Evolutionary conservation across 2,329 filamentous ascomycete species (phyloP).

Genomic region (Penicillium sp.): DNA sequence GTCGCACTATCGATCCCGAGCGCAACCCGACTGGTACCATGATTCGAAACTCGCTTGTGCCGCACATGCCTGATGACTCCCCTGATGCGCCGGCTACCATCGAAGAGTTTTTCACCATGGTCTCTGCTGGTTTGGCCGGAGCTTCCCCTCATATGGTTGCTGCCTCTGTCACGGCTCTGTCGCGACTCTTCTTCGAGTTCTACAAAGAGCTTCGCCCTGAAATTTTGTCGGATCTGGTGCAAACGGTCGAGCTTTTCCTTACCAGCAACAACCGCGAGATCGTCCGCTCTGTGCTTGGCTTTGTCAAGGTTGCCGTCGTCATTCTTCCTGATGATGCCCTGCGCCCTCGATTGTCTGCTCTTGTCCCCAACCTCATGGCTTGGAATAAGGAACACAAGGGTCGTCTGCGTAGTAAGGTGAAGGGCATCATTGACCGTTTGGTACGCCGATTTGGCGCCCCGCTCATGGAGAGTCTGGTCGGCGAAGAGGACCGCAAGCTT

Average conservation of each 20-base stretch:
- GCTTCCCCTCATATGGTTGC: conserved; percentile 96
- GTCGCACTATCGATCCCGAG: conserved; percentile 66
- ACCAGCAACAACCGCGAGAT: conserved; percentile 97
- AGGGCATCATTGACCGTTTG: conserved; percentile 94
- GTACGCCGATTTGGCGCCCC: conserved; percentile 85
- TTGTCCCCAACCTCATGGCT: conserved; percentile 85
- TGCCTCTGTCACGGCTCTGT: conserved; percentile 90
- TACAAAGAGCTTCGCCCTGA: conserved; percentile 61
- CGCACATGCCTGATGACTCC: conserved; percentile 77
- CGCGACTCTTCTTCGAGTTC: conserved; percentile 90
- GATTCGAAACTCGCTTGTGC: conserved; percentile 80
- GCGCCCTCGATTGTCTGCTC: conserved; percentile 64
- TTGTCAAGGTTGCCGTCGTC: conserved; percentile 93
- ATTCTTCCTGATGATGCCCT: conserved; percentile 74
- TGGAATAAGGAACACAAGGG: conserved; percentile 99
- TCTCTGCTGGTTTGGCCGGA: conserved; percentile 87
- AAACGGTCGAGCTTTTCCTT: conserved; percentile 93
- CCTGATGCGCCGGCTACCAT: conserved; percentile 71
- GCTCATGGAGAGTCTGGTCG: conserved; percentile 70
- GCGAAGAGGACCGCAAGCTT: conserved; percentile 80
- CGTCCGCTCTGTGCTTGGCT: conserved; percentile 86
- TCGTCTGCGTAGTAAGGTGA: conserved; percentile 93
- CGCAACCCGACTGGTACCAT: conserved; percentile 54
- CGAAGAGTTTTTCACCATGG: conserved; percentile 97
- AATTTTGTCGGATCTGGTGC: conserved; percentile 75